phyloP scores from a whole-genome alignment of 768 basidiomycete species.

The Royoungia palumana region DNA sequence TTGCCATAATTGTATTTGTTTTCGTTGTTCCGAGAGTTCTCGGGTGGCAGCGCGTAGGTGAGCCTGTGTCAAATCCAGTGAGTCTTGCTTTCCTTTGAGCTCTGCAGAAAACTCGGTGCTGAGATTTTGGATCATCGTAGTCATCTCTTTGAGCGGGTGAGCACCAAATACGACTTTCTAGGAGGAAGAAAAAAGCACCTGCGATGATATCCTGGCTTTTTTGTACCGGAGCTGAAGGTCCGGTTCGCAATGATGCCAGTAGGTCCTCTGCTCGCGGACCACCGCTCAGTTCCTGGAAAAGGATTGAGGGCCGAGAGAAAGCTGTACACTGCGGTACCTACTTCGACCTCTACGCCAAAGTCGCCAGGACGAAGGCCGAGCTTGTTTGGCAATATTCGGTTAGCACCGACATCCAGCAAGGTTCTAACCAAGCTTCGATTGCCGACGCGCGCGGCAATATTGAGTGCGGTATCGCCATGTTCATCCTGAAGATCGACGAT shows the following conservation, averaged over 20 bases:
- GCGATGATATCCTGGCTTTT: constrained; percentile 86
- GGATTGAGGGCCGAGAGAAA: neutral
- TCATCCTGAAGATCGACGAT: constrained; percentile 91
- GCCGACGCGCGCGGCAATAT: constrained; percentile 92
- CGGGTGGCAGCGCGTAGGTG: constrained; percentile 88
- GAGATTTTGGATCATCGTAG: constrained; percentile 76
- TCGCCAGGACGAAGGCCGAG: constrained; percentile 90
- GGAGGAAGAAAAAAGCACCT: constrained; percentile 39
- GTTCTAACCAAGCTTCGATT: constrained; percentile 84
- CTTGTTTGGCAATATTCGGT: constrained; percentile 85
- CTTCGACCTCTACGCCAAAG: constrained; percentile 92
- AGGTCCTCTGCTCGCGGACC: constrained; percentile 76
- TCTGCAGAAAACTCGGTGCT: constrained; percentile 78
- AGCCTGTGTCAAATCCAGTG: constrained; percentile 81
- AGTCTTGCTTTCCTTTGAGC: constrained; percentile 81
- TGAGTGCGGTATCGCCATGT: constrained; percentile 93
- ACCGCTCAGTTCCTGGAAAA: constrained; percentile 59
- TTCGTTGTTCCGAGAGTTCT: constrained; percentile 86
- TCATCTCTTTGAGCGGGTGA: constrained; percentile 62
- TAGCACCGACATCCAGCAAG: constrained; percentile 89
- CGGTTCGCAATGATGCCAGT: constrained; percentile 67
- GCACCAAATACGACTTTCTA: neutral
- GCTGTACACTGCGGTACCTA: constrained; percentile 32
- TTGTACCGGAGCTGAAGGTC: constrained; percentile 74
- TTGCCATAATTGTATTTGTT: constrained; percentile 78